Conservation (phyloP, 331 rosid genomes). For the Pyrus hybrid region DNA sequence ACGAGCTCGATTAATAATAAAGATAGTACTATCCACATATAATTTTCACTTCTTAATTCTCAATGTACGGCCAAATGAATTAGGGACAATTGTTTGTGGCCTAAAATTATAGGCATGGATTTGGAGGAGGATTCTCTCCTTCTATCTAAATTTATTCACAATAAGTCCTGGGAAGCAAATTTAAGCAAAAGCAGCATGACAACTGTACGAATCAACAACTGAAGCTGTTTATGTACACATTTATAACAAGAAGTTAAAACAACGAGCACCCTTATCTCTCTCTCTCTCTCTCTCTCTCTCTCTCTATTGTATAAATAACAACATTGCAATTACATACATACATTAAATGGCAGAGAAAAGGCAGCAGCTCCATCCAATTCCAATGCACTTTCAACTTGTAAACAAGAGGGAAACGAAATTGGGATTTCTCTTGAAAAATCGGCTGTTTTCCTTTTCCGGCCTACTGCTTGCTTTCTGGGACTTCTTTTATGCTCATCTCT, state of each 20-base stretch:
- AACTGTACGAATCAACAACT: slow-evolving; percentile 14
- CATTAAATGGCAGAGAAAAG: slow-evolving; percentile 54
- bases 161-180: slow-evolving; percentile 14
- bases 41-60: no score
- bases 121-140: neutral
- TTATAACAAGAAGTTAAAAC: slow-evolving; percentile 34
- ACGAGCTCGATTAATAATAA: no score
- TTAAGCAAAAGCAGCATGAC: slow-evolving; percentile 15
- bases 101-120: neutral
- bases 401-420: slow-evolving; percentile 38
- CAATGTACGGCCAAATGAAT: no score
- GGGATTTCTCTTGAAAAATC: slow-evolving; percentile 22
- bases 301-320: slow-evolving; percentile 51
- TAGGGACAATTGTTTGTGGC: no score
- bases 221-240: slow-evolving; percentile 72
- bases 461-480: slow-evolving; percentile 64
- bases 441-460: slow-evolving; percentile 1
- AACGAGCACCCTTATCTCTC: slow-evolving; percentile 11
- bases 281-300: no score
- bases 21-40: no score
- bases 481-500: slow-evolving; percentile 86
- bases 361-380: slow-evolving; percentile 12
- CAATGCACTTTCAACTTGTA: slow-evolving; percentile 18
- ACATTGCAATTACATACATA: slow-evolving; percentile 47
- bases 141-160: slow-evolving; percentile 23